phyloP scores from a whole-genome alignment of 352 stramenopile species.

The Globisporangium paroecandrum region DNA sequence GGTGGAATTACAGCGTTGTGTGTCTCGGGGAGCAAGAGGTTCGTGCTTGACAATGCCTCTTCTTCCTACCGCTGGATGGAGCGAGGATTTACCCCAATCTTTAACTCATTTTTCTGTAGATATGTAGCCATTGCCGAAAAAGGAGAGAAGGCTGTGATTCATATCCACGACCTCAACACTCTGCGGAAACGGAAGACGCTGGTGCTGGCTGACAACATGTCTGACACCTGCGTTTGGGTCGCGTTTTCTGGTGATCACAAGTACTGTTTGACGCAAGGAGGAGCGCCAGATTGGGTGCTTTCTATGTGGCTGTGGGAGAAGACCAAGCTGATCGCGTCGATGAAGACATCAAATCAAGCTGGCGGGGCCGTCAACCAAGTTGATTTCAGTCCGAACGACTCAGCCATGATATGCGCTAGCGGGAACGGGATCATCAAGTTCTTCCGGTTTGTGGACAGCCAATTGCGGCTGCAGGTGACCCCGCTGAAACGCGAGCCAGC shows the following conservation, averaged over 20 bases:
- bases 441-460: conserved; percentile 82
- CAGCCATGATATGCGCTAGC: conserved; percentile 81
- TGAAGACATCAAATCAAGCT: conserved; percentile 68
- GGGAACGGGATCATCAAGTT: conserved; percentile 89
- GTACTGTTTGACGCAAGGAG: conserved; percentile 87
- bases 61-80: neutral
- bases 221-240: conserved; percentile 73
- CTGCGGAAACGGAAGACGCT: conserved; percentile 86
- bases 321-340: conserved; percentile 75
- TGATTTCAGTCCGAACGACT: conserved; percentile 88
- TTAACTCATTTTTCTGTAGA: conserved; percentile 12
- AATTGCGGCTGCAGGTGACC: conserved; percentile 65
- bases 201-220: conserved; percentile 69
- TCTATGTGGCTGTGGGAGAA: conserved; percentile 93
- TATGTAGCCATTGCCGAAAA: conserved; percentile 89
- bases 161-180: conserved; percentile 89
- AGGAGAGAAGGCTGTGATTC: conserved; percentile 74
- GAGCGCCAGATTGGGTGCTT: conserved; percentile 87
- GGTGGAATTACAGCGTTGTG: conserved; percentile 86
- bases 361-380: conserved; percentile 79
- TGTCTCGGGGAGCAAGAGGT: conserved; percentile 75
- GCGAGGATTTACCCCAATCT: neutral
- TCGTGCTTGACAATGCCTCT: neutral
- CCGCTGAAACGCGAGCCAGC: conserved; percentile 73
- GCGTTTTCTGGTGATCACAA: conserved; percentile 90